phyloP scores from a whole-genome alignment of 2,329 filamentous ascomycete species.

The Zasmidium citrigriseum region DNA sequence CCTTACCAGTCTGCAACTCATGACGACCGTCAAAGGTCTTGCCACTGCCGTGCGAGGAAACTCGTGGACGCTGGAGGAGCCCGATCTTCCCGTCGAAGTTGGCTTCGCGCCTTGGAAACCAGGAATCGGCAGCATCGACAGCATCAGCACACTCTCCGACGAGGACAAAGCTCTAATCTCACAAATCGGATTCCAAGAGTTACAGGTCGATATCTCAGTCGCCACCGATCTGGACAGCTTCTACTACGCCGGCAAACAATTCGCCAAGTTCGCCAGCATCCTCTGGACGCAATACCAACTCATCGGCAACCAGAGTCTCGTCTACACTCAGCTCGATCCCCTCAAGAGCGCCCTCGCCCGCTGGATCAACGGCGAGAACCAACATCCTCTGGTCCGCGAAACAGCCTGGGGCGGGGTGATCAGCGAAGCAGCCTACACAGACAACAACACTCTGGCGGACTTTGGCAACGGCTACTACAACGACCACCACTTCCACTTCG shows the following conservation, averaged over 20 bases:
- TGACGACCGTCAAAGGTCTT: conserved; percentile 82
- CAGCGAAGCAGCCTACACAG: conserved; percentile 75
- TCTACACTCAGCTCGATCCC: conserved; percentile 52
- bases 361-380: conserved; percentile 49
- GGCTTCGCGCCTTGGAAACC: conserved; percentile 78
- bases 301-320: conserved; percentile 55
- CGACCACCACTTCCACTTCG: conserved; percentile 66
- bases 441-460: conserved; percentile 70
- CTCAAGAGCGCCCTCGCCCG: conserved; percentile 48
- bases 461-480: conserved; percentile 90
- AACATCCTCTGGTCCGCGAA: conserved; percentile 58
- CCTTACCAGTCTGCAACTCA: conserved; percentile 58
- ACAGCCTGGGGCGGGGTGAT: conserved; percentile 76
- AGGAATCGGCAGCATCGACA: conserved; percentile 37
- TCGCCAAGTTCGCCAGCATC: conserved; percentile 47
- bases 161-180: conserved; percentile 44
- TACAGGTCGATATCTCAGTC: conserved; percentile 71
- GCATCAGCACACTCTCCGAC: conserved; percentile 47
- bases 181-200: conserved; percentile 66
- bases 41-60: conserved; percentile 72
- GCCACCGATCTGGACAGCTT: conserved; percentile 80
- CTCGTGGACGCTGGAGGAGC: conserved; percentile 76
- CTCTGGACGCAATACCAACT: conserved; percentile 54
- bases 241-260: conserved; percentile 79
- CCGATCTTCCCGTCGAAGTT: conserved; percentile 70